Base-by-base conservation (phyloP, 495 filamentous ascomycete species). In the Daldinia loculata region DNA sequence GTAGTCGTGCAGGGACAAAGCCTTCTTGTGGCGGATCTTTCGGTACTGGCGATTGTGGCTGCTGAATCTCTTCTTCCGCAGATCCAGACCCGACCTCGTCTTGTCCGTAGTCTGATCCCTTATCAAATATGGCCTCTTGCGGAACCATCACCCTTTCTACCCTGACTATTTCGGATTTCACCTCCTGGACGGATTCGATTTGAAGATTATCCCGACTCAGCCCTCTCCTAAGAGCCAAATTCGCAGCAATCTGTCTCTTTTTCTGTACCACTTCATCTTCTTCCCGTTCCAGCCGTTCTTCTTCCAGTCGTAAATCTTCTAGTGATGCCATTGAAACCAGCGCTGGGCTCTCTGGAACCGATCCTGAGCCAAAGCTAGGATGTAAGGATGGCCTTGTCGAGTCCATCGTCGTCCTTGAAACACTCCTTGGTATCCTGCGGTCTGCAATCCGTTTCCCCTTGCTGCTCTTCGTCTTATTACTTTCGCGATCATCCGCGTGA, bases 291-390 rank as follows among this genome's bases (percentile, higher is more conserved):
- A 89, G 80, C 24, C 81, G 85, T 45, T 92, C 88, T 68, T 98
- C 94, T 77, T 98, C 93, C 52, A 85, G 83, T 71, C 91, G 89
- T 26, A 97, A 74, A 69, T 95, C 91, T 12, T 85, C 85, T 26
- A 97, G 82, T 3, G 92, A 91, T 4, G 88, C 85, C 0, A 80
- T 78, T 15, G 74, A 60, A 29, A 62, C 56, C n/a, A 77, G 50
- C 45, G 80, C 76, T 22, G 76, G 73, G 57, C 79, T 80, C 45
- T 78, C 77, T 53, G 76, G 72, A 24, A 75, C 70, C 19, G 80
- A 76, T 22, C 71, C 79, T 41, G 78, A 75, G 63, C 76, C 67
- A 19, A 75, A 69, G 52, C 79, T 75, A 57, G 68, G 66, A 51
- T 76, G 77, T 50, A 77, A 22, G 12, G 75, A 77, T 29, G 70